Evolutionary conservation across 139 green algal genomes (phyloP).

Genomic region (Micractinium conductrix): DNA sequence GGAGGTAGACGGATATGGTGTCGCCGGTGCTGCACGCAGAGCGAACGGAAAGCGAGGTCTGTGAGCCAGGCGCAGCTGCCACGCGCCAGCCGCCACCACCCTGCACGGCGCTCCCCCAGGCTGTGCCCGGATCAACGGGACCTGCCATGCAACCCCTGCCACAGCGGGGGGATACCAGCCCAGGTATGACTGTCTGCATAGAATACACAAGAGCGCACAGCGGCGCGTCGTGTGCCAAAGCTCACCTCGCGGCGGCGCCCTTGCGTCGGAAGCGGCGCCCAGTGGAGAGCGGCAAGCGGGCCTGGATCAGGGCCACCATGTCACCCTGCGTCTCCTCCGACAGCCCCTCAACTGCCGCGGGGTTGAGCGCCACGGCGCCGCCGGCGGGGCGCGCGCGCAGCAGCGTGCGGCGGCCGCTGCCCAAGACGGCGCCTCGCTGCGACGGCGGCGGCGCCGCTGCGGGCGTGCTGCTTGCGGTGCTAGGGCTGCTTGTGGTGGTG

Average conservation of each 20-base stretch:
- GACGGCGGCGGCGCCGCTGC: neutral
- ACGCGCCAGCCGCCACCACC: no score
- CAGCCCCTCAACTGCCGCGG: neutral
- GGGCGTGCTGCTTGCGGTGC: neutral
- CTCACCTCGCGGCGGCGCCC: neutral
- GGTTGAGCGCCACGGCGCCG: neutral
- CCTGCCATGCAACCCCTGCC: neutral
- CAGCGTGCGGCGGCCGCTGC: neutral
- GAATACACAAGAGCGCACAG: no score
- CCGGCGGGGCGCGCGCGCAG: neutral
- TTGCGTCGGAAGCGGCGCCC: neutral
- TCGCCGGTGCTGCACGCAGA: neutral
- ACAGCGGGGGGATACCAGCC: no score
- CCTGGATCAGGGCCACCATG: neutral
- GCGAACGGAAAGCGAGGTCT: neutral
- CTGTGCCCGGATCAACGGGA: neutral
- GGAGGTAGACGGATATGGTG: conserved; percentile 16
- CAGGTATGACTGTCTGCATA: no score
- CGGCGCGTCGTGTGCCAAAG: no score
- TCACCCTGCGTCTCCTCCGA: neutral
- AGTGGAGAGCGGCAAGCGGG: neutral
- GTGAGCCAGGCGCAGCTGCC: no score
- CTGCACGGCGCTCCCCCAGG: neutral
- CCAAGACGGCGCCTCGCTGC: neutral
- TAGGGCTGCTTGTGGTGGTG: neutral